phyloP scores from a whole-genome alignment of 495 filamentous ascomycete genomes.

The Penicillium taxi region DNA sequence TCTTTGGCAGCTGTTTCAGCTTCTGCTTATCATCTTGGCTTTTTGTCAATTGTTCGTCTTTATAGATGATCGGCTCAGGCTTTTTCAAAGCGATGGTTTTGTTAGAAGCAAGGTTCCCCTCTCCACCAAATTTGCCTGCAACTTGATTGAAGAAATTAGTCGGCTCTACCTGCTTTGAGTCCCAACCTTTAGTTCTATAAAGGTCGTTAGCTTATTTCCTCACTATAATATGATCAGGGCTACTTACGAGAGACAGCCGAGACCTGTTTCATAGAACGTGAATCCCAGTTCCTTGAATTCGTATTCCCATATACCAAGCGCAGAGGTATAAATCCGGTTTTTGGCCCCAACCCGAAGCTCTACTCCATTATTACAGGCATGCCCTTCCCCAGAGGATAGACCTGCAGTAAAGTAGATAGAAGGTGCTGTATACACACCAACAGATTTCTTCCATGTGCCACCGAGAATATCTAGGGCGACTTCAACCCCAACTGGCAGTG shows the following conservation, averaged over 20 bases:
- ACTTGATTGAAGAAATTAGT: background rate
- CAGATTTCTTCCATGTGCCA: conserved; percentile 3
- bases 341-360: conserved; percentile 2
- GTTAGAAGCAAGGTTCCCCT: background rate
- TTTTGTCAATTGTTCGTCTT: background rate
- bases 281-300: background rate
- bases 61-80: background rate
- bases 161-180: background rate
- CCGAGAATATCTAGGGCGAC: conserved; percentile 1
- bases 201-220: too few relatives aligned
- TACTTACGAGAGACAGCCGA: conserved; percentile 5
- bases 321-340: conserved; percentile 2
- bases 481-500: conserved; percentile 3
- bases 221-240: too few relatives aligned
- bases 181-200: background rate
- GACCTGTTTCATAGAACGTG: background rate
- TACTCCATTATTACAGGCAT: conserved; percentile 1
- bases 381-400: background rate
- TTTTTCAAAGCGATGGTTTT: background rate
- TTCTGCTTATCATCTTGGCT: background rate
- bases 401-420: conserved; percentile 3
- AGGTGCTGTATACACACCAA: conserved; percentile 1
- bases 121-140: background rate
- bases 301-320: conserved; percentile 1
- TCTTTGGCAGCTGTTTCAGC: background rate